Evolutionary conservation across 306 rosid genomes (phyloP), one percentile per base, ranked within the genome.

Genomic region (Malus sylvestris): DNA sequence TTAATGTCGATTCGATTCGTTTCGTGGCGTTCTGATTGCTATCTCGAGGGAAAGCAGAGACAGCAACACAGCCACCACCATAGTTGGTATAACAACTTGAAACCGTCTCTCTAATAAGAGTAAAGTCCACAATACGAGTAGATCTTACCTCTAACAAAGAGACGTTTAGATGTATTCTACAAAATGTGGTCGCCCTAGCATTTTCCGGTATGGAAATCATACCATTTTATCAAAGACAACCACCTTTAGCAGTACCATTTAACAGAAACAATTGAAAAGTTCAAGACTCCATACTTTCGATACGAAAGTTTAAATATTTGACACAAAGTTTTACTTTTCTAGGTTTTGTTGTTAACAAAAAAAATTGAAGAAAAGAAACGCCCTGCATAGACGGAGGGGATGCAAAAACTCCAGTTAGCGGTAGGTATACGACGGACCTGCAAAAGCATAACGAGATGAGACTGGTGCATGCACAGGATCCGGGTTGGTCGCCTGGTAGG

Each of bases 391-490:
- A 22, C n/a, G 32, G 20, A n/a, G 32, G 46, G 20, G 27, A 49
- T 35, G 42, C 0, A 61, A 69, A 20, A 3, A 15, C 38, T 27
- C 13, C 59, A 65, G 16, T 67, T 70, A 91, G 70, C 91, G 93
- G 64, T 76, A 81, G 1, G 87, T 72, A 68, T 69, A 85, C 0
- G 96, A 82, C 52, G 91, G 90, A 67, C 96, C 89, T 0, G 92
- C 85, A 77, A 88, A 85, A 40, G 89, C 84, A 83, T 93, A 89
- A 23, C 92, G 93, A 42, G 91, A 88, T 20, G 96, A 85, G 67
- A 87, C 87, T 5, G 90, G 93, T 45, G 81, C 68, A 13, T 77
- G 42, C 5, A 82, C 38, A 4, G 74, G 67, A 22, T 89, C 93
- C 65, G 64, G 80, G 75, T 62, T 69, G 23, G 69, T 71, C 64